Evolutionary conservation across 2,329 filamentous ascomycete species (phyloP), one percentile per base, ranked within the genome.

Genomic region (Xylaria sp.): DNA sequence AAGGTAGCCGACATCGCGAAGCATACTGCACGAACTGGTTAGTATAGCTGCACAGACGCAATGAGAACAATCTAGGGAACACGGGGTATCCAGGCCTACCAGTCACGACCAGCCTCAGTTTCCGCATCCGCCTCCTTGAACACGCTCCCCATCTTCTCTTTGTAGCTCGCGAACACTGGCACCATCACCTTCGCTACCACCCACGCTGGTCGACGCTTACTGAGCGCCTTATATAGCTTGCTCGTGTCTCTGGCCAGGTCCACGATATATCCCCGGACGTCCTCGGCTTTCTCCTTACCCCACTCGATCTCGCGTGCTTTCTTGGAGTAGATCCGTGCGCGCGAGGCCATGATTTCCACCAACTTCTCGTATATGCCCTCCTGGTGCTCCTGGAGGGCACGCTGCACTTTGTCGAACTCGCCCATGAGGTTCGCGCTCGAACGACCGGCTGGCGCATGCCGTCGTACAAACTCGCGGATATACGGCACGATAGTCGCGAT

Each of bases 231-330:
- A 38, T 47, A 38, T 55, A 47, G 41, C 52, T 55, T 55, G 27
- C 86, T 87, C 0, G 93, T 96, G 72, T 97, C 93, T 74, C 92
- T 95, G 9, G 87, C 88, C 56, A 97, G 76, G 0, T 88, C 93
- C 76, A 96, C 92, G 87, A 96, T 93, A 75, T 94, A 96, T 1
- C 86, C 74, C 68, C 88, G 90, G n/a, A n/a, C n/a, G n/a, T n/a
- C n/a, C n/a, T n/a, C n/a, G n/a, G n/a, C n/a, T n/a, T n/a, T n/a
- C n/a, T n/a, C n/a, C n/a, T n/a, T n/a, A n/a, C n/a, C n/a, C n/a
- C n/a, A n/a, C n/a, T n/a, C n/a, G n/a, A n/a, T n/a, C n/a, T n/a
- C n/a, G n/a, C n/a, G n/a, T n/a, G n/a, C n/a, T n/a, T n/a, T n/a
- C n/a, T n/a, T n/a, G n/a, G n/a, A n/a, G n/a, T n/a, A n/a, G n/a